Evolutionary conservation across 1,284 basidiomycete genomes (phyloP), one percentile per base, ranked within the genome.

Genomic region (Coniophora puteana): DNA sequence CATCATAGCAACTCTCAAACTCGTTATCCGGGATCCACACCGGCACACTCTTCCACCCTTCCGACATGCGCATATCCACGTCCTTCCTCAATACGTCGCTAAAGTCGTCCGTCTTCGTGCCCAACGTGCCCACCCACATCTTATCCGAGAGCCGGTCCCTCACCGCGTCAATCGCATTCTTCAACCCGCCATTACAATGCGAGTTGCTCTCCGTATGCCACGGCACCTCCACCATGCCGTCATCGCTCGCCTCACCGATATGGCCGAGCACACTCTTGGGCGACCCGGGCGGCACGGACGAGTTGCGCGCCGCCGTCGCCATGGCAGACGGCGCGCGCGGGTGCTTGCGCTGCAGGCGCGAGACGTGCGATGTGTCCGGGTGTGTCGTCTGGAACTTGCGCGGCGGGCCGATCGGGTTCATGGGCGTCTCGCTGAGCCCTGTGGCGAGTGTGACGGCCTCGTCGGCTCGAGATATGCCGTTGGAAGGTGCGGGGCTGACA

Each of bases 1-100:
- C 83, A 58, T 91, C 88, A 53, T 93, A 93, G 56, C 78, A 83
- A 43, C 77, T 76, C 48, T 80, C 73, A 48, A 91, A 90, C 55
- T 86, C 84, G 1, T 71, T 67, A 51, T 88, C 83, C 0, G 80
- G 78, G 38, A 93, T 82, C 89, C 89, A 92, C 17, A 93, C 86
- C 0, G 87, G 83, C 5, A 82, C 53, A 51, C 78, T 79, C 1
- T 74, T 66, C 27, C 73, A 68, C 51, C 85, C 68, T 5, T 72
- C 63, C 36, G 69, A 54, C 70, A 90, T 77, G 27, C 77, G 67
- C 32, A 63, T 54, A 49, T 89, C 80, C 43, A 93, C 74, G 32
- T 75, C 73, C 20, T 62, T 61, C 43, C 78, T 73, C 13, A 85
- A 63, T 4, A 68, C 67, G n/a, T 76, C 72, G 23, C 67, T 64